Base-by-base conservation (phyloP, 176 grass and related monocot genomes). In the Echinochloa phyllopogon region DNA sequence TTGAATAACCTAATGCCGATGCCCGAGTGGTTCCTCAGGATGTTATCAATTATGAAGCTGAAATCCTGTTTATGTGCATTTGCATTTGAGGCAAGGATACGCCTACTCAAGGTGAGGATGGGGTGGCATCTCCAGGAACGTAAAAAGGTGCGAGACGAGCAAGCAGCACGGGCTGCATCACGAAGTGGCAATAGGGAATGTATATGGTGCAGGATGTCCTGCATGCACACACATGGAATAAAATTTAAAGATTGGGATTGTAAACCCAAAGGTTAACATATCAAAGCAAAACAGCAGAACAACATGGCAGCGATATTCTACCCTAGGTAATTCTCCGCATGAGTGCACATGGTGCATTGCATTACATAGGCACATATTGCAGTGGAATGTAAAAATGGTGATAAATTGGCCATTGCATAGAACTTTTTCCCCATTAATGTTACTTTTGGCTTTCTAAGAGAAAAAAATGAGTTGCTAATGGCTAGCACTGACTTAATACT, bases 111-210 rank as follows among this genome's bases (percentile, higher is more conserved):
- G 27, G 4, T 74, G 15, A 83, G 69, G 27, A 62, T 70, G 10
- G 67, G 67, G 15, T 45, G 41, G 24, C 67, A 23, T 11, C 12
- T 61, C 56, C 69, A 83, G 17, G 27, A 74, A 15, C 6, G 10
- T 49, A 13, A 25, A 42, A 70, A 70, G 67, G 67, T 21, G 8
- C 23, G 67, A 45, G 67, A 70, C 2, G 8, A 11, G 67, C 67
- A 70, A 70, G 67, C 67, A 70, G n/a, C 67, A 70, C 41, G 67
- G 3, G 41, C 67, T 45, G 41, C 67, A 45, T 70, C 67, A 42
- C 67, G 11, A 10, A 45, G 10, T 24, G 67, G 41, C 41, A 70
- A 13, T 1, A 70, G 11, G 21, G 41, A 70, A 70, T 70, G 10
- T 45, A 70, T 45, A 70, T 70, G 41, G 2, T 7, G 11, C 67